Evolutionary conservation across 2,329 filamentous ascomycete species (phyloP), one percentile per base, ranked within the genome.

Genomic region (Chrysosporium queenslandicum): DNA sequence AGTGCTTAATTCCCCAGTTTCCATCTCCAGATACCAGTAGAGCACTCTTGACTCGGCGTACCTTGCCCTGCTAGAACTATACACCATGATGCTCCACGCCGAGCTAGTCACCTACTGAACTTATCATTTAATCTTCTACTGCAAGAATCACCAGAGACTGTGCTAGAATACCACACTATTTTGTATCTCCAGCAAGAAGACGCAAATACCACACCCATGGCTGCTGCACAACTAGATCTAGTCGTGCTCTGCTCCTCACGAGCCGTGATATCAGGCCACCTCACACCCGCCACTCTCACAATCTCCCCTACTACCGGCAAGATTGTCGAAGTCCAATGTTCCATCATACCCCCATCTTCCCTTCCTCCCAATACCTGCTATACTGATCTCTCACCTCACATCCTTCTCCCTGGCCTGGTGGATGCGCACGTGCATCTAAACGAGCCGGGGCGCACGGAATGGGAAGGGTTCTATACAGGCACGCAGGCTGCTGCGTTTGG

Each of bases 371-470:
- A 79, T 36, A 82, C 84, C 6, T 75, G 77, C 4, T 97, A 97
- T 69, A 77, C 80, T 59, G 84, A 98, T 74, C 83, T 95, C 71
- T 87, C 86, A 20, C 88, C 91, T 9, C 79, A 84, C 68, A 77
- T 97, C 43, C 75, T 98, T 36, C 77, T 97, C 30, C 92, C 92
- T 0, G 92, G 92, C 18, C 76, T 98, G 27, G 91, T 98, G 16
- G 92, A 98, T 67, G 91, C 92, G 32, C 92, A 98, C 68, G 92
- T 98, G 34, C 92, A 98, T 72, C 80, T 97, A 61, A 97, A 97
- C 64, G 92, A 98, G 72, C 92, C 92, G 0, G 92, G 92, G 39
- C 81, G 92, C 53, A 96, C 91, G 49, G 91, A 96, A 78, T 97
- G 92, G 92, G 92, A 98, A 66, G 92, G 92, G 9, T 98, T 98